Base-by-base conservation (phyloP, 2,329 filamentous ascomycete genomes). In the Verticillium dahliae region DNA sequence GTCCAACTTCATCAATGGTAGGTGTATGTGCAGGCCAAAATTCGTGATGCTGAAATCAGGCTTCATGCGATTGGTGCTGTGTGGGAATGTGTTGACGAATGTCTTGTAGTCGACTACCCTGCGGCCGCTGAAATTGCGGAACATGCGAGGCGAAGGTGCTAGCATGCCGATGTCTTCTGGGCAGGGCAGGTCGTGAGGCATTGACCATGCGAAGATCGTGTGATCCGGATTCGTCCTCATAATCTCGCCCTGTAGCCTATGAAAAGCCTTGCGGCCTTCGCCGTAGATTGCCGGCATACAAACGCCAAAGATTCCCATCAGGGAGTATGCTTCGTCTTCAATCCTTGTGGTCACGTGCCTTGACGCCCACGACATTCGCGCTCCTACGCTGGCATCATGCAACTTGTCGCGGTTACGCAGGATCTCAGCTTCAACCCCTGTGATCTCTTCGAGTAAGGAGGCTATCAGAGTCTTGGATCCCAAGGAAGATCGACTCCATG, bases 271-370 rank as follows among this genome's bases (percentile, higher is more conserved):
- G 4, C 59, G 4, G 6, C 72, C 72, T 57, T 74, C 72, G 3
- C 72, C 71, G 15, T 73, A 74, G 0, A 74, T 65, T 7, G 74
- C 60, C 4, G 72, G 69, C 69, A 74, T 74, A 39, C 71, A 69
- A 39, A 74, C 72, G 58, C 71, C 66, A 54, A 74, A 73, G 6
- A 74, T 65, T 5, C 71, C 73, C 7, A 74, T 61, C 4, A 74
- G 65, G 52, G 68, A 74, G 56, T 74, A 74, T 3, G 72, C 70
- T 15, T 67, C 62, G 57, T 74, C 72, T 57, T 74, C 72, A 9
- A 63, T 60, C 0, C 71, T 64, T 9, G 72, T 70, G 1, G 72
- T 72, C 39, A 63, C 56, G 18, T 72, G 67, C 0, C 57, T 62
- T 0, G 71, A 65, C 14, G 72, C 72, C 72, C 72, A 74, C 6